Base-by-base conservation (phyloP, 139 green algal species). In the Pedinophyceae sp. region DNA sequence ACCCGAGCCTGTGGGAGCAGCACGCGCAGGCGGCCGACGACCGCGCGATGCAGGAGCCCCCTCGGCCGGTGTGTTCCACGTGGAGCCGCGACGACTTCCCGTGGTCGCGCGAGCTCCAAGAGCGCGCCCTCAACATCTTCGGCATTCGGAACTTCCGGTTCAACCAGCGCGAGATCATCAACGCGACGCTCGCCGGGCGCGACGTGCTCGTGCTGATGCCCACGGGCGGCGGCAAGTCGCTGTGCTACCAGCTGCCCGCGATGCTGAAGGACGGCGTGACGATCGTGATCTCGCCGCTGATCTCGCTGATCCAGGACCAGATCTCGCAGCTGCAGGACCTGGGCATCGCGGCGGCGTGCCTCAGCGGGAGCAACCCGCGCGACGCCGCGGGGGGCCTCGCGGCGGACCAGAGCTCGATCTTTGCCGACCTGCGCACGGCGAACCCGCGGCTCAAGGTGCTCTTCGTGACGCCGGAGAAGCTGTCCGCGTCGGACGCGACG, bases 171-270 rank as follows among this genome's bases (percentile, higher is more conserved):
- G 50, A 78, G 54, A 67, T 83, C 38, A 82, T 93, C 34, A 87
- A 91, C 53, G 82, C 83, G 20, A 81, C 78, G 2, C 52, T 93
- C 56, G 61, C 57, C 3, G 49, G 56, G 3, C 57, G 61, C 22
- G 83, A 93, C 67, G 66, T 76, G n/a, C 91, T 91, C 59, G 83
- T 93, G 30, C 67, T 93, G 22, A 93, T 93, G 83, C 83, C 83
- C 2, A 93, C 83, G 13, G 79, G 78, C 24, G 78, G 80, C 43
- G 77, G 81, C 53, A 87, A 88, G 66, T 68, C 41, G 30, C 55
- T 87, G 43, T 84, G 71, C 65, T 92, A 93, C 64, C 78, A 89
- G 74, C 62, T 93, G 52, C 83, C 77, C 1, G 73, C 78, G 3
- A 22, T 89, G 16, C 27, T 84, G n/a, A 50, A 25, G 6, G 2